Evolutionary conservation across 495 filamentous ascomycete genomes (phyloP).

Genomic region (Talaromyces borbonicus): DNA sequence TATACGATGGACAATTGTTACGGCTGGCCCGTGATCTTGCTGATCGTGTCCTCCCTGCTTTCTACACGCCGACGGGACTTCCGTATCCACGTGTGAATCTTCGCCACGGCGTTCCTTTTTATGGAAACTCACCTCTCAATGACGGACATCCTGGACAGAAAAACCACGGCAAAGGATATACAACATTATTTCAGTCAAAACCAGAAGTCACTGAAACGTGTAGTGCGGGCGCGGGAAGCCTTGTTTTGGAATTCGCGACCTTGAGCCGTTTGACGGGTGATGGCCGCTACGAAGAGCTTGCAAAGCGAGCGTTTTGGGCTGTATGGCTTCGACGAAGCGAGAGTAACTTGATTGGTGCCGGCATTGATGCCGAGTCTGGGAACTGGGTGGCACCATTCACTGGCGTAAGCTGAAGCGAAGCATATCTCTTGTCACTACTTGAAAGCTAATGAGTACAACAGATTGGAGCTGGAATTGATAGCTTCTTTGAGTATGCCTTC

Average conservation of each 20-base stretch:
- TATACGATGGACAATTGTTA: constrained; percentile 85
- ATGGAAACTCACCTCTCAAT: constrained; percentile 62
- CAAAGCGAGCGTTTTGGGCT: constrained; percentile 89
- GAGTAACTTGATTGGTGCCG: constrained; percentile 81
- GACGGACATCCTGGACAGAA: constrained; percentile 16
- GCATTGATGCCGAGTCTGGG: constrained; percentile 85
- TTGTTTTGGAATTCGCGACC: constrained; percentile 86
- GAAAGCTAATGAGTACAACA: too few species aligned
- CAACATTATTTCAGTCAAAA: constrained; percentile 21
- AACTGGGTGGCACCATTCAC: constrained; percentile 81
- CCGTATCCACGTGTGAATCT: constrained; percentile 95
- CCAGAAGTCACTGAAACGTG: constrained; percentile 89
- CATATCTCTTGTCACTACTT: neutral
- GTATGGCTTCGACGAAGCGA: constrained; percentile 81
- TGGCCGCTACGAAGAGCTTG: constrained; percentile 72
- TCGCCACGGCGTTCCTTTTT: constrained; percentile 84
- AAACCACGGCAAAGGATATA: constrained; percentile 26
- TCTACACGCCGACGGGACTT: constrained; percentile 79
- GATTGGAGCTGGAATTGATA: constrained; percentile 93
- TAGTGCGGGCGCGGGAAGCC: constrained; percentile 87
- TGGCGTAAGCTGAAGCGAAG: constrained; percentile 47
- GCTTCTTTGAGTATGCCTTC: constrained; percentile 96
- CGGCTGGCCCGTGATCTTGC: constrained; percentile 77
- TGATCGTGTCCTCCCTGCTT: constrained; percentile 76
- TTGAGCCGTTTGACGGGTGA: constrained; percentile 85